Evolutionary conservation across 2,329 filamentous ascomycete species (phyloP), one percentile per base, ranked within the genome.

Genomic region (Diaporthe caulivora): DNA sequence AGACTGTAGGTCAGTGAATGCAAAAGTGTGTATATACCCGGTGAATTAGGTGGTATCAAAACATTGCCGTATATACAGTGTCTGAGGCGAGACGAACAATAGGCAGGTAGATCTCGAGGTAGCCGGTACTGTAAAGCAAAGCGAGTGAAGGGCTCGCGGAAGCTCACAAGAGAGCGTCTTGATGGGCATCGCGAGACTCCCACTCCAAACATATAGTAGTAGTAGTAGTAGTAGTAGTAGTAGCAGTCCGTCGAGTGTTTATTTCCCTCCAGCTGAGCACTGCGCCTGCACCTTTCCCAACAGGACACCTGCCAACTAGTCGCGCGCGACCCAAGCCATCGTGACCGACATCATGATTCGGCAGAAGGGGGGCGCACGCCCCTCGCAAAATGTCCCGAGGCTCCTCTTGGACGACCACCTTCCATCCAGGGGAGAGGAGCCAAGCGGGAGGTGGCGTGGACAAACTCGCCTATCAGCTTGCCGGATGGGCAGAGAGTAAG

Each of bases 311-410:
- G 72, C 69, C 54, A 58, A n/a, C n/a, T 47, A 51, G 57, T 65
- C 68, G 40, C 44, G 57, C 29, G 34, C 37, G 26, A 37, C 21
- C n/a, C 21, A 8, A 24, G 24, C 57, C 72, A 73, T 71, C 57
- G 72, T 64, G 65, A 73, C 72, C 49, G 37, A 62, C 24, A 44
- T 26, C 34, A n/a, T 49, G 34, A 57, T 73, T 62, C 47, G 71
- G 21, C 47, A n/a, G 26, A 13, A 13, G 37, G 37, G 37, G 37
- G 37, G 37, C 37, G 37, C 37, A 40, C 37, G 37, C 37, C 37
- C 37, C 37, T 40, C 37, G 37, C 37, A 13, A 8, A 40, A 6
- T 10, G n/a, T 40, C 37, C 37, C 37, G 37, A 10, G 37, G 37
- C 11, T 40, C 21, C 37, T 26, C 31, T 26, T 42, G 31, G 44